These are phyloP conservation scores for Allium fistulosum DNA, from an alignment of 106 monocot species.

Conservation along the genomic window DNA sequence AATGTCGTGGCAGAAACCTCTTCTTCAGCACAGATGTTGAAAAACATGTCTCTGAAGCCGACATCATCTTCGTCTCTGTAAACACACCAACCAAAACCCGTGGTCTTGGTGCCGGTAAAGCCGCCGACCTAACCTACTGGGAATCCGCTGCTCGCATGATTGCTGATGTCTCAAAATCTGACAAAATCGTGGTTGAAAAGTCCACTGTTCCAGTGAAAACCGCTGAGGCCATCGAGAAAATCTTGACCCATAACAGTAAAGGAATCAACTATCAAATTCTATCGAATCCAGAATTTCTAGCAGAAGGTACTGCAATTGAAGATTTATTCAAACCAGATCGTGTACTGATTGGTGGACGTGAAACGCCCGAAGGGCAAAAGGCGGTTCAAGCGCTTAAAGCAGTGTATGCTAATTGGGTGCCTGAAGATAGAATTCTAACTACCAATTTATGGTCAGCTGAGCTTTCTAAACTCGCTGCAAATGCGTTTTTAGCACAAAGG, in stretches of 20 bases:
- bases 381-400: conserved; percentile 5
- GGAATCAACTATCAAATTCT: conserved; percentile 19
- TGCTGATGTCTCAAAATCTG: conserved; percentile 10
- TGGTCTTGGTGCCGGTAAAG: conserved; percentile 18
- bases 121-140: conserved; percentile 17
- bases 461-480: conserved; percentile 17
- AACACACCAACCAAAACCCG: conserved; percentile 18
- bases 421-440: conserved; percentile 8
- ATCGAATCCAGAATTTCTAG: conserved; percentile 13
- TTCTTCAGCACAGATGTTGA: conserved; percentile 17
- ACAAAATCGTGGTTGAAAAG: conserved; percentile 13
- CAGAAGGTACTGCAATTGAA: conserved; percentile 10
- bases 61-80: conserved; percentile 15
- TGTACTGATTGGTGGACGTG: conserved; percentile 11
- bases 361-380: conserved; percentile 11
- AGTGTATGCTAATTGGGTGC: conserved; percentile 14
- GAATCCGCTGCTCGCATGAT: conserved; percentile 17
- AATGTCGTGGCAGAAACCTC: conserved; percentile 15
- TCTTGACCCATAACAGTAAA: conserved; percentile 13
- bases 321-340: conserved; percentile 13
- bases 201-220: conserved; percentile 15
- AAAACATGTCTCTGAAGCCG: conserved; percentile 9
- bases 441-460: conserved; percentile 16
- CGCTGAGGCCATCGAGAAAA: conserved; percentile 16
- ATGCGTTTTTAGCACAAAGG: conserved; percentile 12